Conservation (phyloP, 2,329 filamentous ascomycete genomes). For the Penicillium sp. region DNA sequence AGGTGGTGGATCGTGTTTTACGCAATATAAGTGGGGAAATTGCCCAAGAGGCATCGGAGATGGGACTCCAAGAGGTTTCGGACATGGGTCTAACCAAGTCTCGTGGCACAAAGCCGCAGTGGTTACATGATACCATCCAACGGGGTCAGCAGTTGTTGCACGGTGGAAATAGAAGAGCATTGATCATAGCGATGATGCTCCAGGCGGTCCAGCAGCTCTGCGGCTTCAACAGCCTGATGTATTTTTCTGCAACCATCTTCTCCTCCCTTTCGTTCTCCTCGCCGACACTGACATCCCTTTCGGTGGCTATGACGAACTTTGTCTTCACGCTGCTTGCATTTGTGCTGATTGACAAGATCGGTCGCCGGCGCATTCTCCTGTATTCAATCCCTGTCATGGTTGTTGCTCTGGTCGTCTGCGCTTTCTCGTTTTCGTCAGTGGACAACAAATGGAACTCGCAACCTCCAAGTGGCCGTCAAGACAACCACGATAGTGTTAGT, state of each 20-base stretch:
- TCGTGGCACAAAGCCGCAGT: slow-evolving; percentile 13
- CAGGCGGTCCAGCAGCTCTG: slow-evolving; percentile 83
- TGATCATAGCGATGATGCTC: slow-evolving; percentile 75
- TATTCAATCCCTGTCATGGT: slow-evolving; percentile 79
- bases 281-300: slow-evolving; percentile 70
- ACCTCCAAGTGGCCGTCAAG: slow-evolving; percentile 15
- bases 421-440: slow-evolving; percentile 62
- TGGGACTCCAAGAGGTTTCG: slow-evolving; percentile 50
- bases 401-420: slow-evolving; percentile 60
- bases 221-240: slow-evolving; percentile 87
- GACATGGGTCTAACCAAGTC: slow-evolving; percentile 23
- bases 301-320: slow-evolving; percentile 75
- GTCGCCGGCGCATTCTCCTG: slow-evolving; percentile 69
- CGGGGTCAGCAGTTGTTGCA: slow-evolving; percentile 28
- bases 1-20: slow-evolving; percentile 53
- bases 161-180: slow-evolving; percentile 54
- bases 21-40: slow-evolving; percentile 66
- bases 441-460: slow-evolving; percentile 33
- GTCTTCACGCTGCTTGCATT: slow-evolving; percentile 68
- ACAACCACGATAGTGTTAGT: slow-evolving; percentile 18
- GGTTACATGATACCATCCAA: slow-evolving; percentile 22
- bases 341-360: slow-evolving; percentile 67
- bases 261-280: slow-evolving; percentile 65
- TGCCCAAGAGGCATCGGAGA: slow-evolving; percentile 54
- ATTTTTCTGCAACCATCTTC: slow-evolving; percentile 78